phyloP scores from a whole-genome alignment of 2,329 filamentous ascomycete genomes.

The Colletotrichum musicola region DNA sequence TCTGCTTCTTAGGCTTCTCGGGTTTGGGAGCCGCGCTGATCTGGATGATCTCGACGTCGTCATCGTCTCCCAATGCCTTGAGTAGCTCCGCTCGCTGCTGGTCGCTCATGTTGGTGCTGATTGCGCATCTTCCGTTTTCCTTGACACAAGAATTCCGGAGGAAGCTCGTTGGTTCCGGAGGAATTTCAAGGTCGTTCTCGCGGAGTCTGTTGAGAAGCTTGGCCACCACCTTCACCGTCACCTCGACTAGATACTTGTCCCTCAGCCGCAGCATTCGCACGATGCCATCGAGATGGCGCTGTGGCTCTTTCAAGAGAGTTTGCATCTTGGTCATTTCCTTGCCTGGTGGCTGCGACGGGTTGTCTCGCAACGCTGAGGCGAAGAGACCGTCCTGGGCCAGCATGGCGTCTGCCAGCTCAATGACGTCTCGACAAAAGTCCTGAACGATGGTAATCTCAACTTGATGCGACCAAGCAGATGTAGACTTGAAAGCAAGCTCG shows the following conservation, averaged over 20 bases:
- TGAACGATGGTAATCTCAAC: conserved; percentile 85
- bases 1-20: conserved; percentile 66
- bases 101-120: conserved; percentile 83
- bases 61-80: conserved; percentile 70
- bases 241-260: conserved; percentile 86
- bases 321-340: conserved; percentile 54
- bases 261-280: conserved; percentile 91
- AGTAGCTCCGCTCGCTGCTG: conserved; percentile 88
- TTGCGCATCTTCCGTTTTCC: conserved; percentile 64
- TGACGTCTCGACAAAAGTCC: conserved; percentile 93
- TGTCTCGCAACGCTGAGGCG: conserved; percentile 71
- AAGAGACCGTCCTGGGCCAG: conserved; percentile 90
- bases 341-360: conserved; percentile 47
- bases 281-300: conserved; percentile 74
- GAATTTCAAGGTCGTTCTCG: conserved; percentile 80
- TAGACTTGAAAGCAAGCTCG: conserved; percentile 81
- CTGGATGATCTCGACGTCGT: conserved; percentile 65
- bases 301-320: conserved; percentile 73
- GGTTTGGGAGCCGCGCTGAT: conserved; percentile 50
- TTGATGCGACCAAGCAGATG: conserved; percentile 84
- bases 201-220: conserved; percentile 88
- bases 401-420: conserved; percentile 90
- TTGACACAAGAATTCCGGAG: conserved; percentile 77
- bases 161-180: conserved; percentile 67
- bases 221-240: conserved; percentile 83